Percentiles rank a stretch among this genome's conserved stretches.
phyloP scores from a whole-genome alignment of 176 grass and related monocot species.

The Aechmea fasciata region DNA sequence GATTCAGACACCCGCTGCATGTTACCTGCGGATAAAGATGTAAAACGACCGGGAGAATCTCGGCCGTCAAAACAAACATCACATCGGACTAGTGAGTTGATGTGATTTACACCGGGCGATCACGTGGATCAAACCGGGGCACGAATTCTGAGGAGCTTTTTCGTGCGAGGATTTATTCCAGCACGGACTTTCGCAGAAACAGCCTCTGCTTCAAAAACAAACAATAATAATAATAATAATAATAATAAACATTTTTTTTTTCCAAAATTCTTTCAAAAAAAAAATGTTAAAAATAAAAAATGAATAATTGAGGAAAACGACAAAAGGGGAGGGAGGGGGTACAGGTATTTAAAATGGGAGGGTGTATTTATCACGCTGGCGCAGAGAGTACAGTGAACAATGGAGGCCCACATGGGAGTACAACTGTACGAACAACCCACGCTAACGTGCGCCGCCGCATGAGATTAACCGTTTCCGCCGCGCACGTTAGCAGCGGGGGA shows the following conservation, averaged over 20 bases:
- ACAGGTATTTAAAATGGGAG: background rate
- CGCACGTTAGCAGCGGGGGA: no score
- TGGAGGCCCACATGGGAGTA: background rate
- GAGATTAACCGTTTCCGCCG: no score
- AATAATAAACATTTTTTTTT: no score
- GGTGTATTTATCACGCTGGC: background rate
- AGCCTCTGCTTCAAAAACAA: background rate
- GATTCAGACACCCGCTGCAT: conserved; percentile 16
- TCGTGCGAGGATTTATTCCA: background rate
- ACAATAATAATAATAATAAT: no score
- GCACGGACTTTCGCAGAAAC: background rate
- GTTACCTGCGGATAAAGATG: background rate
- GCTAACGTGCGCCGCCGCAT: no score
- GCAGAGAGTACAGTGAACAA: background rate
- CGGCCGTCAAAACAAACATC: conserved; percentile 12
- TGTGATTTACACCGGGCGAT: background rate
- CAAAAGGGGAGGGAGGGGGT: background rate
- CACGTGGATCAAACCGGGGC: no score
- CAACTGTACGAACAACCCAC: background rate
- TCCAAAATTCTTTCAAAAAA: background rate
- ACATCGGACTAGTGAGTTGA: background rate
- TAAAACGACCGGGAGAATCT: background rate
- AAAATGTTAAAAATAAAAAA: background rate
- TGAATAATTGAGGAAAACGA: background rate
- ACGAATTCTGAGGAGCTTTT: no score